phyloP scores from a whole-genome alignment of 495 filamentous ascomycete species.

The Trichoderma parareesei region DNA sequence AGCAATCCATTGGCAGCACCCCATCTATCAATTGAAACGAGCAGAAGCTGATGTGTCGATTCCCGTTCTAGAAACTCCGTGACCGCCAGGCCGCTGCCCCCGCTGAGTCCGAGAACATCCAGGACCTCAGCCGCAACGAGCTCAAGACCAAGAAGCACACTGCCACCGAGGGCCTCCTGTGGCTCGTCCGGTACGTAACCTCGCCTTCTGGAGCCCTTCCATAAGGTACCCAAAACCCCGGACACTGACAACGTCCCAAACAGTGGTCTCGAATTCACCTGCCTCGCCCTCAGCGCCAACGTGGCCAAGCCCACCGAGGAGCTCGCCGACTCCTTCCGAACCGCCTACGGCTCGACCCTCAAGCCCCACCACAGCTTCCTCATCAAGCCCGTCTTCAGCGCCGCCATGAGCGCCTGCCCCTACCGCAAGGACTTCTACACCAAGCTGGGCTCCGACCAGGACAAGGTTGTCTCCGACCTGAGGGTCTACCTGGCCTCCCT shows the following conservation, averaged over 20 bases:
- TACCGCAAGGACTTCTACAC: slow-evolving; percentile 84
- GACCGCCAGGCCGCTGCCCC: slow-evolving; percentile 73
- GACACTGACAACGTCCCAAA: slow-evolving; percentile 4
- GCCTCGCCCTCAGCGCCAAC: slow-evolving; percentile 73
- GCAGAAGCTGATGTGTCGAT: not conserved
- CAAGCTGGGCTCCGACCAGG: slow-evolving; percentile 67
- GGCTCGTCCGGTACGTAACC: slow-evolving; percentile 72
- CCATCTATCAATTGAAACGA: not conserved
- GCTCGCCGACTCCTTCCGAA: slow-evolving; percentile 77
- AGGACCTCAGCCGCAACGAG: slow-evolving; percentile 77
- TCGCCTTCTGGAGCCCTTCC: not conserved
- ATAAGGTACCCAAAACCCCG: slow-evolving; percentile 9
- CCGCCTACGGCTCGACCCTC: slow-evolving; percentile 74
- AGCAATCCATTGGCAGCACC: slow-evolving; percentile 13
- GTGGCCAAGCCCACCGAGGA: slow-evolving; percentile 56
- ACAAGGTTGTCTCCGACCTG: slow-evolving; percentile 52
- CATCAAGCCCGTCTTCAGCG: slow-evolving; percentile 79
- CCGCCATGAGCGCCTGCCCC: slow-evolving; percentile 86
- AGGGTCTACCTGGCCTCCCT: slow-evolving; percentile 63
- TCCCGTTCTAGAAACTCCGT: slow-evolving; percentile 67
- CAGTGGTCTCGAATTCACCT: slow-evolving; percentile 89
- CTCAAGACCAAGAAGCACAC: slow-evolving; percentile 76
- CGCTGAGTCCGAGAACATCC: slow-evolving; percentile 65
- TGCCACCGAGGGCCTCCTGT: slow-evolving; percentile 82
- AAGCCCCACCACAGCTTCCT: slow-evolving; percentile 84